Base-by-base conservation (phyloP, 768 basidiomycete species). In the Pleurotus eryngii region DNA sequence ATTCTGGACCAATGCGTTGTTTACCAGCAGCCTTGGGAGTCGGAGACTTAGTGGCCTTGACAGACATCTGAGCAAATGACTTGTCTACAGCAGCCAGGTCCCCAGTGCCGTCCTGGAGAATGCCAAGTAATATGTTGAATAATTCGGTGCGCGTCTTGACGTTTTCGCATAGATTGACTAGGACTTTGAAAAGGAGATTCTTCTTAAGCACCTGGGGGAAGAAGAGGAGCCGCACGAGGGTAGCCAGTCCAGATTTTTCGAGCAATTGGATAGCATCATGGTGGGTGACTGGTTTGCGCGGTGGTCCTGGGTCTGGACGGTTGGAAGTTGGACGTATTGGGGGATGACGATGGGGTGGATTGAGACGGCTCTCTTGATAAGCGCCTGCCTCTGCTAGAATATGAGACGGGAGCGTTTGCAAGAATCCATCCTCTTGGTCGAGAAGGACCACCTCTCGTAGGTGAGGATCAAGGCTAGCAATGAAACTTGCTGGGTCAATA, bases 111-210 rank as follows among this genome's bases (percentile, higher is more conserved):
- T 96, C 97, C 70, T 98, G 95, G 5, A 98, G 76, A 60, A 98
- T 92, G 59, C 84, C 89, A n/a, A 99, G 80, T 18, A 99, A 82
- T 12, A 98, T 81, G 66, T 95, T 97, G 79, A 99, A 91, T 20
- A 98, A 77, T 63, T 99, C 97, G 4, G 84, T 86, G 17, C 97
- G 83, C 0, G 96, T 95, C 66, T 89, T 92, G 2, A 85, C 76
- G 68, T 99, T 99, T 74, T 98, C 95, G 74, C 95, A 99, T 6
- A 99, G 79, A 68, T 98, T 96, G 61, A 93, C 87, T 37, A 99
- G 84, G 1, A 97, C 87, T 66, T 89, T 90, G 70, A 93, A 92
- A 11, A 99, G 79, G 20, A 90, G 72, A 49, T 83, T 88, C 74
- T 93, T 95, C 73, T 85, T 86, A 59, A 92, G 76, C 18, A 94